phyloP scores from a whole-genome alignment of 2,329 filamentous ascomycete species.

The Fusarium sp. region DNA sequence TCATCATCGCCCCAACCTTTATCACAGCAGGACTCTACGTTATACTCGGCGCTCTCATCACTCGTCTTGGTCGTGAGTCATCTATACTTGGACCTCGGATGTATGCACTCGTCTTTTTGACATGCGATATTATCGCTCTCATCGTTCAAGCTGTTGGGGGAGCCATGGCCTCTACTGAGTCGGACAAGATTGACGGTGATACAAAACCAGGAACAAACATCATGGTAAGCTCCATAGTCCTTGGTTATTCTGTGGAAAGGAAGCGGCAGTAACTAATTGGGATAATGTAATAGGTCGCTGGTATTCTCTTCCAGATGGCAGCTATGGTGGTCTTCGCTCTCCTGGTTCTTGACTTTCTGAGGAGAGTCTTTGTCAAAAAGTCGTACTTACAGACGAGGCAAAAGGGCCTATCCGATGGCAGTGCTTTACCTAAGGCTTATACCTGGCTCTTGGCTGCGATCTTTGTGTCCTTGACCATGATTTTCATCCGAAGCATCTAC shows the following conservation, averaged over 20 bases:
- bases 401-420: background rate
- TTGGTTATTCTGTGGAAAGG: fast-evolving
- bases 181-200: background rate
- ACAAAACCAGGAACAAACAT: background rate
- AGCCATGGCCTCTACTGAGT: background rate
- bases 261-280: background rate
- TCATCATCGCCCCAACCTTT: background rate
- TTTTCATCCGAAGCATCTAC: background rate
- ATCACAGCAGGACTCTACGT: background rate
- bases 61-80: background rate
- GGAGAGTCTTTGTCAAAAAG: background rate
- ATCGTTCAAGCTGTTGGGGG: background rate
- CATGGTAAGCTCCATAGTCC: background rate
- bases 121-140: background rate
- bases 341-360: background rate
- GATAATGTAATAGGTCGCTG: background rate
- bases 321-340: background rate
- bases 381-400: background rate
- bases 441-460: background rate
- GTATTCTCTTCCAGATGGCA: background rate
- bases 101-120: background rate
- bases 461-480: background rate
- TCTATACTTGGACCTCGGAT: background rate
- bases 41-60: background rate
- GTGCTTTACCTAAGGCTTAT: background rate